Evolutionary conservation across 1,284 basidiomycete species (phyloP).

Genomic region (Polyporus tsugae): DNA sequence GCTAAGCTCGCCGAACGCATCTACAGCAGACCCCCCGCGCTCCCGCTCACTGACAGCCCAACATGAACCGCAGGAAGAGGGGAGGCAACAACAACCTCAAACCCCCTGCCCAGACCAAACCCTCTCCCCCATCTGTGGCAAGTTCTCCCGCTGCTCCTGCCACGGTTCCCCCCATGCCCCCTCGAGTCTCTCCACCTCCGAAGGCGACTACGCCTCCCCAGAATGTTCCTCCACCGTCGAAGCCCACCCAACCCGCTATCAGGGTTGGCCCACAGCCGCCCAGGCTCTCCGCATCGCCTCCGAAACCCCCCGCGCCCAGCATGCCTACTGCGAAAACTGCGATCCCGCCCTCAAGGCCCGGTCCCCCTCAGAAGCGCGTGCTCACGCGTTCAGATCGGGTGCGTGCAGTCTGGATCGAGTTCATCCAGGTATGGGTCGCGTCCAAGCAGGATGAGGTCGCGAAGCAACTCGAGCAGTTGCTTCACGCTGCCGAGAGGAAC

Average conservation of each 20-base stretch:
- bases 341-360: constrained; percentile 11
- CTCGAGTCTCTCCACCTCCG: constrained; percentile 28
- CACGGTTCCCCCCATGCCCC: constrained; percentile 11
- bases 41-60: constrained; percentile 16
- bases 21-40: constrained; percentile 27
- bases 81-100: constrained; percentile 23
- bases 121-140: not conserved
- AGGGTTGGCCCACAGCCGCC: constrained; percentile 22
- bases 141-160: constrained; percentile 10
- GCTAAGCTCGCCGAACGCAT: constrained; percentile 28
- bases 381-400: constrained; percentile 30
- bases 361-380: constrained; percentile 17
- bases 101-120: constrained; percentile 30
- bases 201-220: constrained; percentile 21
- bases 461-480: constrained; percentile 21
- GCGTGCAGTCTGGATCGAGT: constrained; percentile 27
- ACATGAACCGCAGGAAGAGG: constrained; percentile 33
- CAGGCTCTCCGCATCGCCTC: constrained; percentile 25
- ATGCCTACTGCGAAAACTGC: constrained; percentile 13
- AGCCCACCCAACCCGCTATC: constrained; percentile 21
- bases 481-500: constrained; percentile 22
- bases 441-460: constrained; percentile 20
- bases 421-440: constrained; percentile 27
- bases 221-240: constrained; percentile 23
- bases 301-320: constrained; percentile 21